These are phyloP conservation scores for Diaporthe caulivora DNA, from an alignment of 2,329 filamentous ascomycete species.

Conservation along the genomic window DNA sequence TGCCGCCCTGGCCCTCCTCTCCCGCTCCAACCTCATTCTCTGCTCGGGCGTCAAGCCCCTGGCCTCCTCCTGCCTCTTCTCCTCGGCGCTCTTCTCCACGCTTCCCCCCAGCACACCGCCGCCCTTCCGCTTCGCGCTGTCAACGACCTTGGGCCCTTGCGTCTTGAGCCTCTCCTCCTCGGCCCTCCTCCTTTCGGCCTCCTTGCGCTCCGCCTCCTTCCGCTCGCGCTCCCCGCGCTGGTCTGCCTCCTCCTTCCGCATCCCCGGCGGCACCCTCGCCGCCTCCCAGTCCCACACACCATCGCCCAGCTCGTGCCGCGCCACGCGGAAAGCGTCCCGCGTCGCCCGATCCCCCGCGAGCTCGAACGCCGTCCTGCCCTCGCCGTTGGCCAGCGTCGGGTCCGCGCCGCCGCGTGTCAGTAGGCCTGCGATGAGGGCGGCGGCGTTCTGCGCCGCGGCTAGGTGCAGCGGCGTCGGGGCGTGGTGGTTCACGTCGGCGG, in stretches of 20 bases:
- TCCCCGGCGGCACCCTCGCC: conserved; percentile 77
- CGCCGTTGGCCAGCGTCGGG: conserved; percentile 76
- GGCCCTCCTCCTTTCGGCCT: conserved; percentile 76
- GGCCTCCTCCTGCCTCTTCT: conserved; percentile 85
- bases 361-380: conserved; percentile 89
- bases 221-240: conserved; percentile 77
- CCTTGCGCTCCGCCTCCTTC: conserved; percentile 75
- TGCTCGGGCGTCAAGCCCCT: conserved; percentile 91
- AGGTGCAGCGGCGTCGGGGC: conserved; percentile 88
- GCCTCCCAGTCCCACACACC: conserved; percentile 81
- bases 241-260: conserved; percentile 80
- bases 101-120: conserved; percentile 68
- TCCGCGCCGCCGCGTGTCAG: conserved; percentile 81
- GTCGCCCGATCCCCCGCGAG: conserved; percentile 87
- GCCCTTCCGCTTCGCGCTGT: conserved; percentile 57
- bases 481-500: conserved; percentile 79
- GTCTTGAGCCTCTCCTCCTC: conserved; percentile 80
- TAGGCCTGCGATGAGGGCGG: conserved; percentile 82
- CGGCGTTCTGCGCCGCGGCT: conserved; percentile 83
- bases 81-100: conserved; percentile 79
- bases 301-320: conserved; percentile 85
- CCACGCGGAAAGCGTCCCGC: conserved; percentile 91
- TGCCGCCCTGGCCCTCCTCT: conserved; percentile 89
- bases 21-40: conserved; percentile 84
- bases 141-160: conserved; percentile 70